Conservation (phyloP, 192 early-diverging fungal genomes). For the Coemansia sp. region DNA sequence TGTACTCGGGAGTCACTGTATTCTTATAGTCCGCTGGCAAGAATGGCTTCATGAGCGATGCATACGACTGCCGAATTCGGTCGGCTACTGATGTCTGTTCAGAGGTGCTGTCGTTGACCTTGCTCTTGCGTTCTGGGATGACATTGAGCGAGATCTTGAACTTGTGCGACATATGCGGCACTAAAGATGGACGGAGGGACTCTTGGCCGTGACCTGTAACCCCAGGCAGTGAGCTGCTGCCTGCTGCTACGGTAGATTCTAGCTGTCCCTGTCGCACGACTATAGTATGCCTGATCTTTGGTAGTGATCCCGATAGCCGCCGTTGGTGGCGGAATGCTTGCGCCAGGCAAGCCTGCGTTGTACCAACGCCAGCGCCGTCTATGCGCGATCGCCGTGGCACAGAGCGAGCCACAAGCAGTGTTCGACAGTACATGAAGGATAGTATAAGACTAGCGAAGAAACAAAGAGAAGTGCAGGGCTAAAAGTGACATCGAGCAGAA, state of each 20-base stretch:
- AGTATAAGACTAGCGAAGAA: not conserved
- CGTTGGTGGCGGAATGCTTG: not conserved
- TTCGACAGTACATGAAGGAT: slow-evolving; percentile 1
- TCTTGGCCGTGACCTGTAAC: not conserved
- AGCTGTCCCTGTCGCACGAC: slow-evolving; percentile 3
- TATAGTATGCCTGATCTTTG: not conserved
- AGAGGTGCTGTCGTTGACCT: not conserved
- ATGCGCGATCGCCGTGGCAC: not conserved
- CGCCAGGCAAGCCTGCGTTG: not conserved
- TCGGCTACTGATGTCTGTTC: not conserved
- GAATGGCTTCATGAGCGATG: slow-evolving; percentile 53
- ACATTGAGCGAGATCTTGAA: not conserved
- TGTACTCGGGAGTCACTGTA: slow-evolving; percentile 74
- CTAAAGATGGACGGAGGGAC: not conserved
- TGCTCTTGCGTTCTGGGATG: not conserved
- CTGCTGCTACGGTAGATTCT: slow-evolving; percentile 1
- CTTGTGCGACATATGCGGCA: slow-evolving; percentile 5
- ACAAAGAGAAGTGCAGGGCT: not conserved
- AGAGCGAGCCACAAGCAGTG: not conserved
- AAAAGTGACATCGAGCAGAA: not conserved
- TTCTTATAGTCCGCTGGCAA: slow-evolving; percentile 76
- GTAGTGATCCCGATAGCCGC: not conserved
- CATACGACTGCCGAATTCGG: not conserved
- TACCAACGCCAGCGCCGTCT: not conserved
- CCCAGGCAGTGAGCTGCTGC: not conserved